These are phyloP conservation scores for Trypanosoma lewisi DNA, from an alignment of 208 protist genomes.

Conservation along the genomic window DNA sequence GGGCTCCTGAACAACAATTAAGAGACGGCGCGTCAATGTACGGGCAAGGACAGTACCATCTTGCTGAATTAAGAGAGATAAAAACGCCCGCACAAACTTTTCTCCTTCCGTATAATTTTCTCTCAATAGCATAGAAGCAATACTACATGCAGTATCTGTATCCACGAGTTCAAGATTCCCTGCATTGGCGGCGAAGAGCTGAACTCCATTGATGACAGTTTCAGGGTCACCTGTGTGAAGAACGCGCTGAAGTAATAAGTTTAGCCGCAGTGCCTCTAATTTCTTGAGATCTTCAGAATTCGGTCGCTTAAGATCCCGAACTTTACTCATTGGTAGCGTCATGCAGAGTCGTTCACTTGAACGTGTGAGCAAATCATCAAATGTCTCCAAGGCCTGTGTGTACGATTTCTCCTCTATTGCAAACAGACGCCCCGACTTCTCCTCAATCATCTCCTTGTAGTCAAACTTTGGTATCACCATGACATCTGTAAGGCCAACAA, in stretches of 20 bases:
- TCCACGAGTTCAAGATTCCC: constrained; percentile 79
- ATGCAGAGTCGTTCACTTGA: constrained; percentile 51
- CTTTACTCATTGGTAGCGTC: constrained; percentile 38
- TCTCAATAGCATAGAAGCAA: constrained; percentile 56
- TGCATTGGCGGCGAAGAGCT: constrained; percentile 57
- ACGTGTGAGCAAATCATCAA: constrained; percentile 38
- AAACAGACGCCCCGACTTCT: constrained; percentile 11
- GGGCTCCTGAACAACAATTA: constrained; percentile 76
- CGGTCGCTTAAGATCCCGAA: constrained; percentile 44
- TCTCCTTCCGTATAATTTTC: constrained; percentile 60
- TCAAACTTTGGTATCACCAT: constrained; percentile 45
- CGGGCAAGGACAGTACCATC: constrained; percentile 28
- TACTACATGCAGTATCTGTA: constrained; percentile 52
- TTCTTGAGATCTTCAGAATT: constrained; percentile 46
- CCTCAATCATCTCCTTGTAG: constrained; percentile 32
- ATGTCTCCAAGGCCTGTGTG: constrained; percentile 27
- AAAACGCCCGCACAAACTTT: constrained; percentile 59
- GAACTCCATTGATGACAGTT: constrained; percentile 47
- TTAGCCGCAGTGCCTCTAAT: constrained; percentile 72
- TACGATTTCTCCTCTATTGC: constrained; percentile 17
- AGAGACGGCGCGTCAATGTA: constrained; percentile 43
- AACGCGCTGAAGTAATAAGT: constrained; percentile 66
- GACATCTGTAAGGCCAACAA: constrained; percentile 67
- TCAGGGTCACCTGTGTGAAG: constrained; percentile 45
- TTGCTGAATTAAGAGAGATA: constrained; percentile 43